Evolutionary conservation across 2,329 filamentous ascomycete genomes (phyloP), one percentile per base, ranked within the genome.

Genomic region (Stachybotrys chartarum): DNA sequence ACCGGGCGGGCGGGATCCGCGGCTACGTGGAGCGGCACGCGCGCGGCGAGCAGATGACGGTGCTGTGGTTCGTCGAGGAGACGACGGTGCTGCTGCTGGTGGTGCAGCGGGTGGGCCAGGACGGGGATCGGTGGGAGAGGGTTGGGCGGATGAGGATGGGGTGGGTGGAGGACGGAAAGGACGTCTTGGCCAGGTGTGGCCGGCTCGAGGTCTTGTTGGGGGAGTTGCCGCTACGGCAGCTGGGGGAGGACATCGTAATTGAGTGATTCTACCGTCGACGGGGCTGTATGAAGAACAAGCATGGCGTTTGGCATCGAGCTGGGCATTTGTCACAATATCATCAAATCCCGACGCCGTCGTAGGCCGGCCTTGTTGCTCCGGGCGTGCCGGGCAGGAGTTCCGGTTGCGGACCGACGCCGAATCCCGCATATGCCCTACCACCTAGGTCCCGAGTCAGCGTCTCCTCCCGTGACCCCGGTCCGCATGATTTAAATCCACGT

Each of bases 31-130:
- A 68, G 53, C 60, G 62, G 1, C 69, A 71, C 51, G 69, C 66
- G 10, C 63, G 64, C 4, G 69, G 67, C 7, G 66, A 71, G 58
- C 68, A 70, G 53, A 70, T 71, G 67, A 70, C 68, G 17, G 61
- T 70, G 8, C 54, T 71, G 31, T 71, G 69, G 69, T 71, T 70
- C 50, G 63, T 70, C 17, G 69, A 71, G 35, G 69, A 71, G 49
- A 63, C 65, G 5, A 56, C 63, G 11, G 63, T 71, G 17, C 64
- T 71, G 68, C 58, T 71, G 5, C 58, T 71, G 31, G 68, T 71
- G 2, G 59, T 71, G 7, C 66, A 70, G 58, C 60, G 63, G 49
- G 62, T 62, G 0, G 1, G 14, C 35, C 10, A 14, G 35, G 56
- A 59, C 0, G 51, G 62, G 1, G 56, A 62, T 0, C 57, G 60